Evolutionary conservation across 257 asterid genomes (phyloP).

Genomic region (Solanum corneliomulleri): DNA sequence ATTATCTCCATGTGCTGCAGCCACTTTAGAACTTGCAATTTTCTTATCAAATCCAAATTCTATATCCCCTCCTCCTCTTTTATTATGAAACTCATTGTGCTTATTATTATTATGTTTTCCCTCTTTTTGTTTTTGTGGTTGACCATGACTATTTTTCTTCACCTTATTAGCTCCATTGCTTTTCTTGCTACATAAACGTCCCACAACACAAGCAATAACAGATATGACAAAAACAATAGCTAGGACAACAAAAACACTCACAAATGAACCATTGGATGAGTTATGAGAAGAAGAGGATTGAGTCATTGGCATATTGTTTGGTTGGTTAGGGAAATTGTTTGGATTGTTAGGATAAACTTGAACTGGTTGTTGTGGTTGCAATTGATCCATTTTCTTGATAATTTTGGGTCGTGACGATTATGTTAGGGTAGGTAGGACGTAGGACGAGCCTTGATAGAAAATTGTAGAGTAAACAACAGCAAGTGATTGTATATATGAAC

Average conservation of each 20-base stretch:
- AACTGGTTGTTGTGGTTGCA: slow-evolving; percentile 20
- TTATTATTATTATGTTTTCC: slow-evolving; percentile 12
- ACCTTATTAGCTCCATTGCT: slow-evolving; percentile 16
- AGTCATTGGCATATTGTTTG: slow-evolving; percentile 7
- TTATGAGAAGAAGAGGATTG: slow-evolving; percentile 13
- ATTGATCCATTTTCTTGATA: slow-evolving; percentile 25
- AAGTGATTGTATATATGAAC: background rate
- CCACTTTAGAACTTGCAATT: slow-evolving; percentile 18
- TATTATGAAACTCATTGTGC: slow-evolving; percentile 21
- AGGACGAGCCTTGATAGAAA: background rate
- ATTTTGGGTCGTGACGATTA: background rate
- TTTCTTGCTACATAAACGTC: slow-evolving; percentile 54
- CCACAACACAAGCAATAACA: slow-evolving; percentile 53
- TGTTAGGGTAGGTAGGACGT: background rate
- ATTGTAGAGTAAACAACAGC: background rate
- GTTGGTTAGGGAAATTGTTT: slow-evolving; percentile 10
- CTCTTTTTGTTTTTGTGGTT: slow-evolving; percentile 25
- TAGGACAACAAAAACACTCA: slow-evolving; percentile 58
- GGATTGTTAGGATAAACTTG: slow-evolving; percentile 33
- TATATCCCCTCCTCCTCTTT: slow-evolving; percentile 44
- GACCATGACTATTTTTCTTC: slow-evolving; percentile 12
- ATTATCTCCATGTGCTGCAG: slow-evolving; percentile 8
- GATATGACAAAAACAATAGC: slow-evolving; percentile 60
- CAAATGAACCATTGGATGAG: slow-evolving; percentile 61
- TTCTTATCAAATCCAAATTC: slow-evolving; percentile 61